Evolutionary conservation across 768 basidiomycete species (phyloP).

Genomic region (Tulasnella sp.): DNA sequence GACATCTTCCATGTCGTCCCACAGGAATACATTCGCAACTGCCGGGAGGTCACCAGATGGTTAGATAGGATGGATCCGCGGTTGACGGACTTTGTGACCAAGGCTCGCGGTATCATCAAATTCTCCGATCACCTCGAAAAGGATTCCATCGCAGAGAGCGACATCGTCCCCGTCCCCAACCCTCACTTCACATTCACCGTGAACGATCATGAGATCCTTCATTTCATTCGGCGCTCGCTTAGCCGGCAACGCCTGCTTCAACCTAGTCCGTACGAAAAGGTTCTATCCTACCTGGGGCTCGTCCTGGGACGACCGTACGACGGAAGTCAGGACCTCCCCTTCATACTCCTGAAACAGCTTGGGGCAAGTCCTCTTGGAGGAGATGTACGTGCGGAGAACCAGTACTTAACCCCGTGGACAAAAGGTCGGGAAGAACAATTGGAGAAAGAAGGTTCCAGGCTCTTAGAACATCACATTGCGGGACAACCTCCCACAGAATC

Average conservation of each 20-base stretch:
- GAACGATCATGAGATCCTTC: constrained; percentile 47
- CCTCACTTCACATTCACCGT: constrained; percentile 34
- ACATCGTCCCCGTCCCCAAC: constrained; percentile 24
- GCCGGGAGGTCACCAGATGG: constrained; percentile 42
- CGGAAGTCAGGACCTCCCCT: constrained; percentile 28
- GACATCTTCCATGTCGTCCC: constrained; percentile 52
- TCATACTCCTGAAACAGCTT: constrained; percentile 48
- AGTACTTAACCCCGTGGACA: constrained; percentile 20
- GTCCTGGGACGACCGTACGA: neutral
- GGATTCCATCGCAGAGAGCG: constrained; percentile 26
- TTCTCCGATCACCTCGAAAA: constrained; percentile 26
- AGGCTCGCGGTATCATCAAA: constrained; percentile 37
- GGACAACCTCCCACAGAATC: constrained; percentile 18
- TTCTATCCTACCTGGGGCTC: neutral
- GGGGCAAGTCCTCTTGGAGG: constrained; percentile 79
- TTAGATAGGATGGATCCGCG: constrained; percentile 29
- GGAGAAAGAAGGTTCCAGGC: neutral
- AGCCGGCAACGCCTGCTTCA: constrained; percentile 34
- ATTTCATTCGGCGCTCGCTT: constrained; percentile 47
- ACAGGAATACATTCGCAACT: constrained; percentile 39
- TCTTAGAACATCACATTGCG: neutral
- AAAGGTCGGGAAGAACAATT: neutral
- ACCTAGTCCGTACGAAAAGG: constrained; percentile 1
- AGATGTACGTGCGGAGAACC: constrained; percentile 40
- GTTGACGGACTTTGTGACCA: constrained; percentile 41